These are phyloP conservation scores for Cornus kousa DNA, from an alignment of 148 eudicot species.

Conservation along the genomic window DNA sequence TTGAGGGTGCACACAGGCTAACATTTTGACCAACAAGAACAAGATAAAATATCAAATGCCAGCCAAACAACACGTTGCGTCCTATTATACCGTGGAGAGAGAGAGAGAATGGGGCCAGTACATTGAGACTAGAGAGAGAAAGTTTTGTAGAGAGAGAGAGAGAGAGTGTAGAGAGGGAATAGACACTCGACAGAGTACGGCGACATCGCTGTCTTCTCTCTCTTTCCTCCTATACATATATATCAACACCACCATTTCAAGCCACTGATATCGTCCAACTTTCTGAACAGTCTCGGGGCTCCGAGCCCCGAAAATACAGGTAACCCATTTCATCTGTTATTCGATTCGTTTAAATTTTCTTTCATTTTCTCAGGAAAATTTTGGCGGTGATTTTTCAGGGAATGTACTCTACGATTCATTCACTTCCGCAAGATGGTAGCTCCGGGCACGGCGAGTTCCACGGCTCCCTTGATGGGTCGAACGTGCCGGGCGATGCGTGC, in stretches of 20 bases:
- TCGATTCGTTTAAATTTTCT: neutral
- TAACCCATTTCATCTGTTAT: neutral
- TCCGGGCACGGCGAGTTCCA: constrained; percentile 14
- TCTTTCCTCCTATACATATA: neutral
- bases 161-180: neutral
- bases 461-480: constrained; percentile 31
- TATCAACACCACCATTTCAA: neutral
- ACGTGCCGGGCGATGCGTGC: constrained; percentile 37
- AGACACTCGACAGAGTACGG: neutral
- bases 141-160: neutral
- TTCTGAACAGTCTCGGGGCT: constrained; percentile 8
- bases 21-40: neutral
- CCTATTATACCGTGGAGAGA: neutral
- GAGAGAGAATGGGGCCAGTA: neutral
- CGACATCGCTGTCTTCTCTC: constrained; percentile 23
- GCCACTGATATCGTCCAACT: neutral
- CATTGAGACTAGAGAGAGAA: neutral
- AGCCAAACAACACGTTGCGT: constrained; percentile 1
- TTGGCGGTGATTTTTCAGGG: constrained; percentile 4
- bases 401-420: constrained; percentile 25
- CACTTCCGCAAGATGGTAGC: constrained; percentile 19
- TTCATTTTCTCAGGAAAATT: neutral
- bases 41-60: neutral
- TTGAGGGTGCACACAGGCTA: neutral
- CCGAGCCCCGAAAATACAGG: constrained; percentile 2